Percentiles rank a stretch among this genome's conserved stretches.
phyloP scores from a whole-genome alignment of 306 rosid genomes.

The Ammopiptanthus mongolicus region DNA sequence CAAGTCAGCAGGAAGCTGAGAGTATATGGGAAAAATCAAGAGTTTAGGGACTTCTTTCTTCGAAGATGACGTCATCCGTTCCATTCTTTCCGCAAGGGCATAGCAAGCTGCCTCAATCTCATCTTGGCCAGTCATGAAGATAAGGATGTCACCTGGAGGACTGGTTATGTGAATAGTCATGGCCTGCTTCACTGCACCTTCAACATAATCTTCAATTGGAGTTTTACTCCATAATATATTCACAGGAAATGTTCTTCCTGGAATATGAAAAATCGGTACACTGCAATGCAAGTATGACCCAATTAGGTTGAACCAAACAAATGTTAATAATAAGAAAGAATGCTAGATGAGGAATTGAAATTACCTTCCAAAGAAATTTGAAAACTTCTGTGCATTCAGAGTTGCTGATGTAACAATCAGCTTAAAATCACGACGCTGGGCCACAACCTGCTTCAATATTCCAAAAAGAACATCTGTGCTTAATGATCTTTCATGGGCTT shows the following conservation, averaged over 20 bases:
- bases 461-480: slow-evolving; percentile 95
- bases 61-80: slow-evolving; percentile 70
- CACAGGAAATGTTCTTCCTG: slow-evolving; percentile 98
- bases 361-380: slow-evolving; percentile 96
- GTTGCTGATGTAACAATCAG: slow-evolving; percentile 97
- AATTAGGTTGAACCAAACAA: slow-evolving; percentile 14
- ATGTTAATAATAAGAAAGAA: not conserved
- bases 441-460: slow-evolving; percentile 92
- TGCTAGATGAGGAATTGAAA: not conserved
- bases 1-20: slow-evolving; percentile 98
- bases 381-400: slow-evolving; percentile 85
- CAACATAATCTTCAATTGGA: slow-evolving; percentile 96
- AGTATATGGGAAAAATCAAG: slow-evolving; percentile 90
- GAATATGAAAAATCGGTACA: slow-evolving; percentile 84
- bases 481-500: slow-evolving; percentile 96
- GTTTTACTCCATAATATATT: slow-evolving; percentile 78
- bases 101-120: slow-evolving; percentile 99
- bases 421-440: slow-evolving; percentile 93
- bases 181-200: slow-evolving; percentile 96
- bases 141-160: slow-evolving; percentile 94
- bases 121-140: slow-evolving; percentile 98
- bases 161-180: slow-evolving; percentile 98
- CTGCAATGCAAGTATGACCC: slow-evolving; percentile 52
- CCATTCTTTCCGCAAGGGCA: slow-evolving; percentile 88
- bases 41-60: slow-evolving; percentile 81